Percentiles rank a stretch among this genome's conserved stretches.
phyloP scores from a whole-genome alignment of 2,329 filamentous ascomycete genomes.

The Fusarium torreyae region DNA sequence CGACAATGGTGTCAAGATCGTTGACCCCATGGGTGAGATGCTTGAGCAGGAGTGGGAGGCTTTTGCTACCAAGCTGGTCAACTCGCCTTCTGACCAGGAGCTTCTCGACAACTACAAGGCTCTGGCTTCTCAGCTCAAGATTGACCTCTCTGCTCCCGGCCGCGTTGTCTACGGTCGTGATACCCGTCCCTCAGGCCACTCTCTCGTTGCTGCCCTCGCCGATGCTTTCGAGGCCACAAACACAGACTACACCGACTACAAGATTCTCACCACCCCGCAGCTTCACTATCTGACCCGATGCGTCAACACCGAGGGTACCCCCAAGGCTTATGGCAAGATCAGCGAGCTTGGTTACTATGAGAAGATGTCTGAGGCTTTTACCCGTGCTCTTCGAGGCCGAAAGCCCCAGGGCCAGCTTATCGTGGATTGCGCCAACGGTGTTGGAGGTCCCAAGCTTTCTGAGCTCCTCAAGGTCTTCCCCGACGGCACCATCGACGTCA shows the following conservation, averaged over 20 bases:
- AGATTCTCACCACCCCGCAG: slow-evolving; percentile 96
- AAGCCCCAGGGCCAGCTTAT: slow-evolving; percentile 82
- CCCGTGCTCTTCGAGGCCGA: slow-evolving; percentile 82
- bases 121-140: slow-evolving; percentile 81
- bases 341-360: slow-evolving; percentile 96
- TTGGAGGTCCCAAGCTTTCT: slow-evolving; percentile 90
- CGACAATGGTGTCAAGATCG: slow-evolving; percentile 95
- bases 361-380: slow-evolving; percentile 89
- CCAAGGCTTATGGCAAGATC: slow-evolving; percentile 88
- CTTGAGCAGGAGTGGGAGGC: slow-evolving; percentile 95
- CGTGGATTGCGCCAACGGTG: slow-evolving; percentile 97
- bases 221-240: slow-evolving; percentile 84
- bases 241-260: slow-evolving; percentile 85
- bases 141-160: slow-evolving; percentile 78
- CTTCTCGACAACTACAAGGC: slow-evolving; percentile 83
- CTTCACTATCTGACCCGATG: slow-evolving; percentile 96
- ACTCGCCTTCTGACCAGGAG: slow-evolving; percentile 81
- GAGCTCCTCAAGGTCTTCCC: slow-evolving; percentile 90
- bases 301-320: slow-evolving; percentile 91
- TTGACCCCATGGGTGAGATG: slow-evolving; percentile 99
- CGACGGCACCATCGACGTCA: slow-evolving; percentile 82
- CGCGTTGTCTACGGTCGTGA: slow-evolving; percentile 93
- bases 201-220: slow-evolving; percentile 82
- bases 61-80: slow-evolving; percentile 90
- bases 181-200: slow-evolving; percentile 91